phyloP scores from a whole-genome alignment of 371 early-diverging fungal species.

The Coemansia sp. region DNA sequence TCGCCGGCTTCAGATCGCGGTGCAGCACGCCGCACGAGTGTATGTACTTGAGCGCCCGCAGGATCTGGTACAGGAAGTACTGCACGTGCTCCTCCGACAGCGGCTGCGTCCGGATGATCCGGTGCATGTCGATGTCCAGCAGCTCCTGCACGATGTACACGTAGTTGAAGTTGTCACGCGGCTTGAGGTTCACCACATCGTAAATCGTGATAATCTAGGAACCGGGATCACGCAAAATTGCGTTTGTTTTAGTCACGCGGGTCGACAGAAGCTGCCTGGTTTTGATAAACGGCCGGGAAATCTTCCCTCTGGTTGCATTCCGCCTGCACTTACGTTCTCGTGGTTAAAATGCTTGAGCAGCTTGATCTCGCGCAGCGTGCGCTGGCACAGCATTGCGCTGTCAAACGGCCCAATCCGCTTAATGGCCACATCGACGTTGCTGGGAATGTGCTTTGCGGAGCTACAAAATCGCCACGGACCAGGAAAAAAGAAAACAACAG shows the following conservation, averaged over 20 bases:
- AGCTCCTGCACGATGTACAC: constrained; percentile 81
- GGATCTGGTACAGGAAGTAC: constrained; percentile 97
- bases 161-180: constrained; percentile 44
- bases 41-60: constrained; percentile 95
- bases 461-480: constrained; percentile 49
- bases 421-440: constrained; percentile 85
- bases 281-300: not conserved
- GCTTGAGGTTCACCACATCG: constrained; percentile 46
- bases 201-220: constrained; percentile 45
- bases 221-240: not conserved
- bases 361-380: constrained; percentile 88
- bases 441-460: constrained; percentile 73
- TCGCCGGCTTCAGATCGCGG: constrained; percentile 97
- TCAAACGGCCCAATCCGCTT: constrained; percentile 86
- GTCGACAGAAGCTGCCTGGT: too few relatives aligned
- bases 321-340: constrained; percentile 61
- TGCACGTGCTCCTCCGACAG: constrained; percentile 96
- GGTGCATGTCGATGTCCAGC: constrained; percentile 98
- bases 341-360: constrained; percentile 82
- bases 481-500: constrained; percentile 3
- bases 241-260: not conserved
- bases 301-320: not conserved
- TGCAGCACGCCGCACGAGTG: constrained; percentile 98
- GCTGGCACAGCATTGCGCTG: constrained; percentile 77
- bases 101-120: constrained; percentile 92